Conservation (phyloP, 2,329 filamentous ascomycete species). For the Cercospora sesami region DNA sequence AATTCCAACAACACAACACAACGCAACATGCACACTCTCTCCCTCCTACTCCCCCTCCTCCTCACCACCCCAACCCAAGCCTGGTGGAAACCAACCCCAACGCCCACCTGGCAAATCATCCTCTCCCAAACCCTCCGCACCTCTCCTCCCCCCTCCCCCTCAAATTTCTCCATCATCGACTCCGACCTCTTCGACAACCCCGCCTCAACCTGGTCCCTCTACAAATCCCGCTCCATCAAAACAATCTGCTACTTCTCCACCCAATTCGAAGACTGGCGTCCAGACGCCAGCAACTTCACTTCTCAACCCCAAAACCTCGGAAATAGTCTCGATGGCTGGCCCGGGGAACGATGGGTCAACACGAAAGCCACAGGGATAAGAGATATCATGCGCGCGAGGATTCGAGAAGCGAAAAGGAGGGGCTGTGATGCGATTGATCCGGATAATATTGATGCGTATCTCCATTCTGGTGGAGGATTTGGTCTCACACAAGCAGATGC, state of each 20-base stretch:
- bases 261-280: slow-evolving; percentile 68
- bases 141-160: too few species aligned
- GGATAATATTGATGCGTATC: slow-evolving; percentile 31
- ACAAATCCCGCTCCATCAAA: slow-evolving; percentile 5
- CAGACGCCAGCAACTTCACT: slow-evolving; percentile 59
- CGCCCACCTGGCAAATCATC: slow-evolving; percentile 14
- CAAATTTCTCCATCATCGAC: slow-evolving; percentile 13
- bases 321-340: slow-evolving; percentile 62
- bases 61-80: too few species aligned
- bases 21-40: too few species aligned
- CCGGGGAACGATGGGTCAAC: slow-evolving; percentile 66
- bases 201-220: slow-evolving; percentile 6
- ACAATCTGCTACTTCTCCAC: slow-evolving; percentile 73
- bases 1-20: not conserved
- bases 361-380: slow-evolving; percentile 58
- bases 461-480: slow-evolving; percentile 49
- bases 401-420: slow-evolving; percentile 55
- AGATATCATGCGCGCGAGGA: slow-evolving; percentile 61
- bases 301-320: slow-evolving; percentile 55
- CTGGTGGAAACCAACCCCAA: too few species aligned
- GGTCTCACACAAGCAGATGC: slow-evolving; percentile 58
- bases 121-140: not conserved
- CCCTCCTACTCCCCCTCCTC: too few species aligned
- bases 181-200: slow-evolving; percentile 17
- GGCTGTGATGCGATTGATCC: slow-evolving; percentile 10